Evolutionary conservation across 495 filamentous ascomycete genomes (phyloP), one percentile per base, ranked within the genome.

Genomic region (Apodospora peruviana): DNA sequence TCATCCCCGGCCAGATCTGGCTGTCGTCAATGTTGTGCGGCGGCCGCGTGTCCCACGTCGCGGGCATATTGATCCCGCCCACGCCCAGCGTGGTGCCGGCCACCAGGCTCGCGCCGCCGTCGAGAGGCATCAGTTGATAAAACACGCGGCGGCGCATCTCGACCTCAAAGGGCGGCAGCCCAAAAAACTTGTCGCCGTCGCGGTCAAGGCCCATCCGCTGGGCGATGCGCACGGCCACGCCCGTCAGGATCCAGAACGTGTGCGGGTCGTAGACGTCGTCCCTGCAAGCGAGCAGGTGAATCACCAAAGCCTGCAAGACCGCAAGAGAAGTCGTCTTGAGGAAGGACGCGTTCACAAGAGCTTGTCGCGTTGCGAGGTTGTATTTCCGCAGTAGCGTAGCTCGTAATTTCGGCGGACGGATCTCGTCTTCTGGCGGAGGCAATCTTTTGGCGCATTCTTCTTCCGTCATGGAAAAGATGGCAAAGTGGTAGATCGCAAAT

Each of bases 121-220:
- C 83, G 1, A 85, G 65, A 7, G 74, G 66, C 35, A 73, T 65
- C 2, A 84, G 64, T 45, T 82, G 77, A 77, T 77, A 84, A 77
- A 82, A 86, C 1, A 84, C 64, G 9, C 82, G 70, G 38, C 81
- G 63, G 5, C 83, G 66, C 64, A 81, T 74, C 55, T 87, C 79
- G 0, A 74, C 72, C 38, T 86, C 79, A 53, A 85, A 83, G 1
- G 77, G 72, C 0, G 75, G 69, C 0, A 84, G 65, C 20, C 69
- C 68, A 36, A 79, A 73, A 36, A 79, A 73, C 35, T 69, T 66
- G 27, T 60, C 52, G 2, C 78, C 81, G 53, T 85, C 81, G 25
- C 77, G 57, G 45, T 74, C 68, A 2, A 77, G 58, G 8, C 73
- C 70, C 1, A 74, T 59, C 20, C 64, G 58, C 49, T 68, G 69